These are phyloP conservation scores for Nannizziopsis barbatae DNA, from an alignment of 2,329 filamentous ascomycete species.

Conservation along the genomic window DNA sequence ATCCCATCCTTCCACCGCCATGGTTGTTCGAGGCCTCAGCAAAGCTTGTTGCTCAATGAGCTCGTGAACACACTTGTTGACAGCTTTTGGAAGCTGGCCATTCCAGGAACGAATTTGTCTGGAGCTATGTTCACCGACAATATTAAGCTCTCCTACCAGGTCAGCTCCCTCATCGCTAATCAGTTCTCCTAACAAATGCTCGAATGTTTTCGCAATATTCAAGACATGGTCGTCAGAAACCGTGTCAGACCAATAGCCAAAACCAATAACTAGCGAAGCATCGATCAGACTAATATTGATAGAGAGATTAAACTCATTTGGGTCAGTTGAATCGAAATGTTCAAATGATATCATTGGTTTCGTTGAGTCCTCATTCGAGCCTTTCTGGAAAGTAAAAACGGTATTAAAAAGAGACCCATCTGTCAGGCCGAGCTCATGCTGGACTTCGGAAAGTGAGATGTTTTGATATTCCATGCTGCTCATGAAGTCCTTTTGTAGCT, in stretches of 20 bases:
- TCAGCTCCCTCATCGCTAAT: slow-evolving; percentile 13
- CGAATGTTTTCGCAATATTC: slow-evolving; percentile 26
- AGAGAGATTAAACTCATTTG: slow-evolving; percentile 15
- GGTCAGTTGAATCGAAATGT: slow-evolving; percentile 11
- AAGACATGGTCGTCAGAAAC: slow-evolving; percentile 32
- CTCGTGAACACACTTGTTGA: slow-evolving; percentile 29
- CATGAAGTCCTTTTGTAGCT: slow-evolving; percentile 39
- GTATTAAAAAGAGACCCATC: slow-evolving; percentile 34
- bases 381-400: slow-evolving; percentile 33
- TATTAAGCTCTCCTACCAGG: slow-evolving; percentile 23
- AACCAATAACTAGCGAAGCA: slow-evolving; percentile 11
- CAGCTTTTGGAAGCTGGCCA: slow-evolving; percentile 19
- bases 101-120: slow-evolving; percentile 29
- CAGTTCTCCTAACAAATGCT: slow-evolving; percentile 24
- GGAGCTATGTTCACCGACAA: slow-evolving; percentile 24
- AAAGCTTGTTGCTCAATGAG: slow-evolving; percentile 29
- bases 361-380: slow-evolving; percentile 19
- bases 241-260: slow-evolving; percentile 15
- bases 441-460: slow-evolving; percentile 41
- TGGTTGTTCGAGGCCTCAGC: slow-evolving; percentile 22
- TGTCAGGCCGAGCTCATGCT: slow-evolving; percentile 31
- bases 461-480: slow-evolving; percentile 40
- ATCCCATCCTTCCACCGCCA: slow-evolving; percentile 20
- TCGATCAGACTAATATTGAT: slow-evolving; percentile 13
- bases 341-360: slow-evolving; percentile 18